Evolutionary conservation across 352 stramenopile genomes (phyloP).

Genomic region (Phytophthora sansomeana): DNA sequence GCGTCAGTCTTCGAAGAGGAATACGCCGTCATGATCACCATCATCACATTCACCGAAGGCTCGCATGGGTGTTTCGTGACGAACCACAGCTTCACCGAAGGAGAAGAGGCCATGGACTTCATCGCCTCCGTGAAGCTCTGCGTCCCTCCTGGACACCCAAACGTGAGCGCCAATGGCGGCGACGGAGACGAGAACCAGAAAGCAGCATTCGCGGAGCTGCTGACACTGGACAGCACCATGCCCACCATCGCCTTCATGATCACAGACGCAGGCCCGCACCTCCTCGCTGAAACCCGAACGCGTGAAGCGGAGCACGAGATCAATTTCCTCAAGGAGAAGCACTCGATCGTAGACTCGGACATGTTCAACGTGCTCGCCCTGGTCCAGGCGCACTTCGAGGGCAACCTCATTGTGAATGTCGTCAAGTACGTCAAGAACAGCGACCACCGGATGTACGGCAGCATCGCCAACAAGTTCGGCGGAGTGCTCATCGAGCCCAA

Average conservation of each 20-base stretch:
- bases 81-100: constrained; percentile 69
- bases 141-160: constrained; percentile 41
- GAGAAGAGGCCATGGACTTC: constrained; percentile 47
- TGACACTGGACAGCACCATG: constrained; percentile 55
- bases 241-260: constrained; percentile 76
- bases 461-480: constrained; percentile 63
- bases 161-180: constrained; percentile 53
- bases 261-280: constrained; percentile 65
- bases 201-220: constrained; percentile 58
- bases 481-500: constrained; percentile 69
- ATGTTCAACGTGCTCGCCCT: constrained; percentile 61
- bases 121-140: constrained; percentile 55
- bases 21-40: constrained; percentile 66
- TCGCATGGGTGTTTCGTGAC: constrained; percentile 65
- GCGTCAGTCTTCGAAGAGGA: constrained; percentile 60
- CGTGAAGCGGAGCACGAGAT: constrained; percentile 51
- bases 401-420: constrained; percentile 65
- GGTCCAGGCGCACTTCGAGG: constrained; percentile 59
- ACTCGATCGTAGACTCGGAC: constrained; percentile 57
- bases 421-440: constrained; percentile 69
- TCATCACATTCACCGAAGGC: constrained; percentile 78
- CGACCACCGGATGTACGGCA: constrained; percentile 63
- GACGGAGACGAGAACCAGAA: constrained; percentile 80
- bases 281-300: constrained; percentile 44
- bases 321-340: constrained; percentile 52